Conservation (phyloP, 129 eudicot genomes). For the Sambucus nigra region DNA sequence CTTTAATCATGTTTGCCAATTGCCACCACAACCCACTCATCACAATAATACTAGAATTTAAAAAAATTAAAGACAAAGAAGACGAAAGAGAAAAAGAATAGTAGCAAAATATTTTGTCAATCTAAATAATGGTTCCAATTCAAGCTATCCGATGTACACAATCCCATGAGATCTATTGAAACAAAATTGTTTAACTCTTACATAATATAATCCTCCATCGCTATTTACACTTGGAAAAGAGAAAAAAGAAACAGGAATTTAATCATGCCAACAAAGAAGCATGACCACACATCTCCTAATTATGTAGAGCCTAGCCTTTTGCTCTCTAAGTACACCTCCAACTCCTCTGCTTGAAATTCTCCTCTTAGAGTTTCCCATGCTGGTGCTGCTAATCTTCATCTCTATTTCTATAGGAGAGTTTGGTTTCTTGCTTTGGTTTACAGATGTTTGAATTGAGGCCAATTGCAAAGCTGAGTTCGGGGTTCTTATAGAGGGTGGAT, state of each 20-base stretch:
- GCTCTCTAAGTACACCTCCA: conserved; percentile 80
- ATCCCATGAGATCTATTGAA: neutral
- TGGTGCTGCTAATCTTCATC: conserved; percentile 33
- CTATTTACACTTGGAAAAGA: conserved; percentile 21
- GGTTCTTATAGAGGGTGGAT: conserved; percentile 41
- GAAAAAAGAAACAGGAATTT: conserved; percentile 4
- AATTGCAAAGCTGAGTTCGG: conserved; percentile 15
- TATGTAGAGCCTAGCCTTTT: conserved; percentile 85
- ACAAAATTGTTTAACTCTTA: conserved; percentile 19
- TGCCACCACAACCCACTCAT: neutral
- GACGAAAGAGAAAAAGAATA: neutral
- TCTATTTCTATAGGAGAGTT: conserved; percentile 3
- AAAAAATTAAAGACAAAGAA: neutral
- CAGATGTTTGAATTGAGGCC: conserved; percentile 12
- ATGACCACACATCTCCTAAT: conserved; percentile 85
- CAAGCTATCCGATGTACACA: conserved; percentile 9
- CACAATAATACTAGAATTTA: neutral
- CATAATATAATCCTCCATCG: neutral
- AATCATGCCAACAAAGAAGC: conserved; percentile 96
- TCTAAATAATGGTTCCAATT: conserved; percentile 2
- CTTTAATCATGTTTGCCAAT: too few species aligned
- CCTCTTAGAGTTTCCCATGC: conserved; percentile 60
- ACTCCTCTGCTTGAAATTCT: conserved; percentile 75
- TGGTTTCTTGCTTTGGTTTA: neutral
- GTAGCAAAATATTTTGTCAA: neutral